Evolutionary conservation across 1,284 basidiomycete genomes (phyloP), one percentile per base, ranked within the genome.

Genomic region (Moniliophthora roreri): DNA sequence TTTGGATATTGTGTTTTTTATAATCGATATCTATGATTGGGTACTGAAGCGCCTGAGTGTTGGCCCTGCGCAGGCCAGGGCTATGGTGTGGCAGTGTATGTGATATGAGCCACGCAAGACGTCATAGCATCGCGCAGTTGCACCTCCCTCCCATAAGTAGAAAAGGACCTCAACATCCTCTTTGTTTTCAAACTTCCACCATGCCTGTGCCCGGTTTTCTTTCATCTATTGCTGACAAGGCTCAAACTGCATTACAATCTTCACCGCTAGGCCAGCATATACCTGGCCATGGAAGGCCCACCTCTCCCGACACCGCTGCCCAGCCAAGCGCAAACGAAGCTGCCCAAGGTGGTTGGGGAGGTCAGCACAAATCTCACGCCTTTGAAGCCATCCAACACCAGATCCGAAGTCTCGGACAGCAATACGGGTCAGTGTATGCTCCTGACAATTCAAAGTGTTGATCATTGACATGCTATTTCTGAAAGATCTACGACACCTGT

Each of bases 301-400:
- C 62, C 18, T 73, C 68, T 56, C 71, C 75, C 37, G 69, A 76
- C 54, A 48, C 62, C 20, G 54, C 66, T 10, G 55, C 64, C 6
- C 73, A 76, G 48, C 72, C 75, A 11, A 51, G 72, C 32, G 68
- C 73, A 4, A 74, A 76, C 56, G 68, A 74, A 16, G 61, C 78
- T 35, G 69, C 75, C 48, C 66, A 47, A 46, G 52, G 55, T 13
- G 20, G 26, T 69, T 8, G 73, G 76, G 48, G 69, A 70, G 18
- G 42, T 21, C 73, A 71, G 18, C 63, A 70, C 59, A 77, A 73
- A 60, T 73, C 74, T 3, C 72, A 82, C 59, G 69, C 87, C 10
- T 66, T 91, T 18, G 87, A 85, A 52, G 72, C 76, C 34, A 66
- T 91, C 56, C 83, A 85, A 54, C 77, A 92, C 61, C 85, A 89